phyloP scores from a whole-genome alignment of 2,329 filamentous ascomycete species.

The Paecilomyces variotii region DNA sequence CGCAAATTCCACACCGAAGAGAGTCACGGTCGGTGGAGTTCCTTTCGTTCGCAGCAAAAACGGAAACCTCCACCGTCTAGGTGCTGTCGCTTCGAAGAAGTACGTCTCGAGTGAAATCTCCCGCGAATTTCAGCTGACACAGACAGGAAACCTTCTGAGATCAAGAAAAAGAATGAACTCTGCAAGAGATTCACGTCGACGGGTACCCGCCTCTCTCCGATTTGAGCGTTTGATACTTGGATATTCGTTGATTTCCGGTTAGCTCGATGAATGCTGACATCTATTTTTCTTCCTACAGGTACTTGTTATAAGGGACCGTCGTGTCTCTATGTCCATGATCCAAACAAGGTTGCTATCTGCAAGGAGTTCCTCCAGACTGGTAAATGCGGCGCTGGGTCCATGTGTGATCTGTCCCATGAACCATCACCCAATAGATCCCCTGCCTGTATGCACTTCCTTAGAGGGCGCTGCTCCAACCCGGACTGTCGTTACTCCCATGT shows the following conservation, averaged over 20 bases:
- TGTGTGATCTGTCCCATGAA: conserved; percentile 87
- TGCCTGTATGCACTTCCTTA: conserved; percentile 80
- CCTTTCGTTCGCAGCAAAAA: conserved; percentile 79
- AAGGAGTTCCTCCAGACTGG: conserved; percentile 76
- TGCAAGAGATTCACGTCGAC: conserved; percentile 59
- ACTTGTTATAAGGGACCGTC: conserved; percentile 72
- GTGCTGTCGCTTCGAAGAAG: conserved; percentile 67
- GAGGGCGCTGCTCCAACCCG: conserved; percentile 80
- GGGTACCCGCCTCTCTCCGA: conserved; percentile 39
- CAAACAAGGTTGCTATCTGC: conserved; percentile 81
- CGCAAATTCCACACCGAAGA: conserved; percentile 65
- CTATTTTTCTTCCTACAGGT: conserved; percentile 50
- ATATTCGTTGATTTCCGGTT: background rate
- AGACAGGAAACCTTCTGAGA: conserved; percentile 33
- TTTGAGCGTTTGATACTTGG: background rate
- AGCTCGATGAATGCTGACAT: conserved; percentile 14
- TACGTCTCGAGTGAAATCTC: conserved; percentile 40
- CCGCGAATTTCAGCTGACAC: conserved; percentile 11
- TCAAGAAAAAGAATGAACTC: conserved; percentile 63
- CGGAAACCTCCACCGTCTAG: conserved; percentile 74
- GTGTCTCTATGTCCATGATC: conserved; percentile 78
- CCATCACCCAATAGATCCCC: conserved; percentile 75
- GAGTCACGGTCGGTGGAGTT: conserved; percentile 64
- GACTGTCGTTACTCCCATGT: conserved; percentile 84
- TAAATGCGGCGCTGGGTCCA: conserved; percentile 65